These are phyloP conservation scores for Diplodia sapinea DNA, from an alignment of 2,329 filamentous ascomycete species.

Conservation along the genomic window DNA sequence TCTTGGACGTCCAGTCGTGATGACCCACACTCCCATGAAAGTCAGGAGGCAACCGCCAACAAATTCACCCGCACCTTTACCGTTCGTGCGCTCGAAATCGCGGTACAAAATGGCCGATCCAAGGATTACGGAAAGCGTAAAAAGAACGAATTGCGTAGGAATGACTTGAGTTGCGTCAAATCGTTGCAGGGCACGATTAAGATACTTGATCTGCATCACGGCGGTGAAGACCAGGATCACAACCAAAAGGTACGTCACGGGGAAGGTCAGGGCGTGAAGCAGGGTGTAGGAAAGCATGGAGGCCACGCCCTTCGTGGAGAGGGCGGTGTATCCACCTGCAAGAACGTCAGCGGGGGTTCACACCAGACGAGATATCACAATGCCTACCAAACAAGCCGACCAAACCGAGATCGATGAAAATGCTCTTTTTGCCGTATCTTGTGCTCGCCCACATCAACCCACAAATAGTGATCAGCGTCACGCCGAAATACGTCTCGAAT, in stretches of 20 bases:
- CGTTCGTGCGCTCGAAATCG: constrained; percentile 85
- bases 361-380: neutral
- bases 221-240: constrained; percentile 81
- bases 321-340: constrained; percentile 88
- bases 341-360: constrained; percentile 35
- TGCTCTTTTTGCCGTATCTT: constrained; percentile 81
- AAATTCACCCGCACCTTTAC: constrained; percentile 79
- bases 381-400: constrained; percentile 85
- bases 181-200: constrained; percentile 86
- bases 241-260: constrained; percentile 86
- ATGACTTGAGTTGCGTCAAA: constrained; percentile 99
- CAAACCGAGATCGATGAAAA: constrained; percentile 89
- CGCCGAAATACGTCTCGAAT: constrained; percentile 86
- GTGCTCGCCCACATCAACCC: constrained; percentile 82
- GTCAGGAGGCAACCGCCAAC: constrained; percentile 88
- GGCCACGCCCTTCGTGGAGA: constrained; percentile 95
- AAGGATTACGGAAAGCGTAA: constrained; percentile 93
- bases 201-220: constrained; percentile 95
- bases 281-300: constrained; percentile 92
- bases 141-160: constrained; percentile 95
- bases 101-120: constrained; percentile 92
- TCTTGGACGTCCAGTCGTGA: constrained; percentile 78
- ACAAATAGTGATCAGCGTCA: constrained; percentile 76
- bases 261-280: constrained; percentile 86
- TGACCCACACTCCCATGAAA: constrained; percentile 95